These are phyloP conservation scores for Macadamia tetraphylla DNA, from an alignment of 164 flowering plant genomes.

Conservation along the genomic window DNA sequence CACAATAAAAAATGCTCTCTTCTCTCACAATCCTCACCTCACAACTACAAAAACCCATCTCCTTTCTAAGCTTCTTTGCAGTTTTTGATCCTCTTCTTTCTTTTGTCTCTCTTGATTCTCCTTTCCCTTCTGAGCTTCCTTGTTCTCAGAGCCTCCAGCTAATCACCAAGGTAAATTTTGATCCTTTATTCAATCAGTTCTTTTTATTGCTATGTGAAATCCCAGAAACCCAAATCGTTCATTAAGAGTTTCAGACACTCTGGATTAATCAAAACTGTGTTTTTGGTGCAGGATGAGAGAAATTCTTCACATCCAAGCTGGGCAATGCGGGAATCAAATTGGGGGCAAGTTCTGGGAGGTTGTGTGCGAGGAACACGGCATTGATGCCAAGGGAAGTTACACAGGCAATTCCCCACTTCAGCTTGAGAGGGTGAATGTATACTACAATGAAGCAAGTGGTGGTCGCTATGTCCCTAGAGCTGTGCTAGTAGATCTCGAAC, in stretches of 20 bases:
- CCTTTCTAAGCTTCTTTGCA: constrained; percentile 1
- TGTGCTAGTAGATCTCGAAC: constrained; percentile 21
- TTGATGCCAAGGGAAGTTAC: constrained; percentile 13
- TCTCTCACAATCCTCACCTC: no score
- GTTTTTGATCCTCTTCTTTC: background rate
- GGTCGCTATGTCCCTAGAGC: constrained; percentile 23
- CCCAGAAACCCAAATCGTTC: background rate
- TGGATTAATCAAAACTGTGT: background rate
- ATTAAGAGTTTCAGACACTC: background rate
- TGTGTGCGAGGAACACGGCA: constrained; percentile 21
- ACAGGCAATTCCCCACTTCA: constrained; percentile 12
- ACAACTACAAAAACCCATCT: constrained; percentile 14
- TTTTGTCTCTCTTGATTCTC: constrained; percentile 4
- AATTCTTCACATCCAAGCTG: constrained; percentile 24
- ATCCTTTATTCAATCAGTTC: no score
- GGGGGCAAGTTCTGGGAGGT: constrained; percentile 25
- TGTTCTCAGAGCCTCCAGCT: no score
- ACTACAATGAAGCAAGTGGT: constrained; percentile 20
- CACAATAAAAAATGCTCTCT: no score
- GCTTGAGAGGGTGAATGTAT: constrained; percentile 19
- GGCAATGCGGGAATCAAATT: constrained; percentile 26
- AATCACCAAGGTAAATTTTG: no score
- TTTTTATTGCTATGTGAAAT: no score
- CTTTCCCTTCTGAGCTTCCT: background rate
- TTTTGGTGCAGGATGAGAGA: constrained; percentile 16